Conservation (phyloP, 2,329 filamentous ascomycete species). For the Colletotrichum incanum region DNA sequence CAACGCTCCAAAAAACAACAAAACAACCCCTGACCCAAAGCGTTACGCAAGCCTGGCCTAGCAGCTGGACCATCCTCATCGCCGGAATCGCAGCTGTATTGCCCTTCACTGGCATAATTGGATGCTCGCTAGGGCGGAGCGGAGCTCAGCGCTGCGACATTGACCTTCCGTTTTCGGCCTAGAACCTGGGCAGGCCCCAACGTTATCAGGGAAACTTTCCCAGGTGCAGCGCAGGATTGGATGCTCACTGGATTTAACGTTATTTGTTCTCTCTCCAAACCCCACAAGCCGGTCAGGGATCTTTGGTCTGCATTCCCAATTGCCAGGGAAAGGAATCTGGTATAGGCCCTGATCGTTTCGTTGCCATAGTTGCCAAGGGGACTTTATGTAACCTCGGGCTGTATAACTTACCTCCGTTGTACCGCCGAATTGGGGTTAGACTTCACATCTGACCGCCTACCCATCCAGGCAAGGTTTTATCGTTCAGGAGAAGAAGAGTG, state of each 20-base stretch:
- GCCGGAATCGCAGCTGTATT: constrained; percentile 12
- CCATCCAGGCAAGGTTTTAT: no score
- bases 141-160: constrained; percentile 13
- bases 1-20: background rate
- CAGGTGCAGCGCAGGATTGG: constrained; percentile 9
- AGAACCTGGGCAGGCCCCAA: background rate
- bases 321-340: background rate
- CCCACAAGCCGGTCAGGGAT: constrained; percentile 23
- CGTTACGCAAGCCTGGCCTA: background rate
- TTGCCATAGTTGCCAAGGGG: no score
- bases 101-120: background rate
- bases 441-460: no score
- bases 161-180: constrained; percentile 38
- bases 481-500: no score
- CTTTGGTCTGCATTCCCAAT: background rate
- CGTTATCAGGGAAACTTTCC: constrained; percentile 28
- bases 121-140: constrained; percentile 9
- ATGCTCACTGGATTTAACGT: constrained; percentile 34
- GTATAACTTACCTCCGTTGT: no score
- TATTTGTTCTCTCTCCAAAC: constrained; percentile 23
- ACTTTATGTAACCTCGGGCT: no score
- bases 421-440: no score
- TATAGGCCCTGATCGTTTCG: no score
- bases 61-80: constrained; percentile 3
- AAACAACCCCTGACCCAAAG: background rate